Evolutionary conservation across 371 early-diverging fungal species (phyloP), one percentile per base, ranked within the genome.

Genomic region (Apophysomyces trapeziformis): DNA sequence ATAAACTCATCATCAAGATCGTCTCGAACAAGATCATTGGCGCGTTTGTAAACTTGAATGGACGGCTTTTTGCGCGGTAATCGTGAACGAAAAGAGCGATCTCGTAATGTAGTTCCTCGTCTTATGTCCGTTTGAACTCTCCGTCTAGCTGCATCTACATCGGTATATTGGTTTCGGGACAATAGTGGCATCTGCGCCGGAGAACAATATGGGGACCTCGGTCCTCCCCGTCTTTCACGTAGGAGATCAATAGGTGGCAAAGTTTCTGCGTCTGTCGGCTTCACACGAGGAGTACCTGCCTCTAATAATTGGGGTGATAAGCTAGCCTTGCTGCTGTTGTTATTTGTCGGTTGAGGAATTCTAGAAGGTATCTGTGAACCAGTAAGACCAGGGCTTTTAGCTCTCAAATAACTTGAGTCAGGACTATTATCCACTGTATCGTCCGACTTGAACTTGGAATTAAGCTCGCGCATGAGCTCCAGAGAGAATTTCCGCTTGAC

Each of bases 41-140:
- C 84, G 57, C 80, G 87, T 5, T 79, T 78, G 56, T 87, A 91
- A 1, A 91, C 86, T 60, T 89, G 89, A 65, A 91, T 87, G 21
- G 73, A 79, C 1, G 90, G 84, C 58, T 78, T 81, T 43, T 85
- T 84, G 5, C 82, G 71, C 9, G 79, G 83, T 7, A 79, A 61
- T 21, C 75, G 72, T 7, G 76, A 77, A 7, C 83, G 69, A 38
- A 79, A 80, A 5, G 68, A 57, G 39, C 44, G 5, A 37, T 66
- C 8, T 37, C 47, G 41, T 18, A 46, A 36, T n/a, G 44, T 14
- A 12, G 46, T 13, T 7, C 50, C 37, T 36, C 62, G 62, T 16
- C 50, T 44, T 14, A 62, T 47, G 36, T 46, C 46, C 7, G 36
- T 50, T 18, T 21, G 46, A 2, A 38, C 35, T 12, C 21, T 50